Evolutionary conservation across 768 basidiomycete genomes (phyloP).

Genomic region (Glaciozyma antarctica): DNA sequence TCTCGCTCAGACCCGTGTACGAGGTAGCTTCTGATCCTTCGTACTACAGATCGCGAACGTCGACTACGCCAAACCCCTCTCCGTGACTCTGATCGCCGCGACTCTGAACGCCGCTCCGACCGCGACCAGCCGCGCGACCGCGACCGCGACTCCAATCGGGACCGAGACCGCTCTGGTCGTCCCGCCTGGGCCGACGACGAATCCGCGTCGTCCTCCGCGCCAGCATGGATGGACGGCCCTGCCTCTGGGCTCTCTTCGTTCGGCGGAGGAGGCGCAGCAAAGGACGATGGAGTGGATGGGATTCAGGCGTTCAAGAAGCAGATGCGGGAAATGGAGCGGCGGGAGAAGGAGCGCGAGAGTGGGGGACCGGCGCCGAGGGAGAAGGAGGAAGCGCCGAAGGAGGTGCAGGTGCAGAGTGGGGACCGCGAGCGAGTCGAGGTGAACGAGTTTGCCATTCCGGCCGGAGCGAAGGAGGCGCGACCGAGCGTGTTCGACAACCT

Average conservation of each 20-base stretch:
- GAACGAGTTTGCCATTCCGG: background rate
- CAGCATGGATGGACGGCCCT: constrained; percentile 22
- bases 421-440: constrained; percentile 6
- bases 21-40: background rate
- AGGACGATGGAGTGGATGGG: constrained; percentile 13
- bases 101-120: background rate
- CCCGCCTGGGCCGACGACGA: constrained; percentile 31
- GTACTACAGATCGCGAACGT: constrained; percentile 21
- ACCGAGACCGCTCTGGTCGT: background rate
- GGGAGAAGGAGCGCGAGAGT: constrained; percentile 16
- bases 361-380: background rate
- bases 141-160: constrained; percentile 4
- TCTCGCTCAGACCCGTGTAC: too few species aligned
- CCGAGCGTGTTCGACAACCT: constrained; percentile 21
- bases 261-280: background rate
- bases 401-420: background rate
- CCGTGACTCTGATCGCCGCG: background rate
- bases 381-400: constrained; percentile 5
- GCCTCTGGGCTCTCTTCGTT: constrained; percentile 2
- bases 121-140: background rate
- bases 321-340: constrained; percentile 29
- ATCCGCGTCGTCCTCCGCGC: background rate
- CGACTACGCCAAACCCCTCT: constrained; percentile 12
- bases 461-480: background rate
- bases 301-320: constrained; percentile 30